Evolutionary conservation across 73 alveolate genomes (phyloP).

Genomic region (Diophrys sp.): DNA sequence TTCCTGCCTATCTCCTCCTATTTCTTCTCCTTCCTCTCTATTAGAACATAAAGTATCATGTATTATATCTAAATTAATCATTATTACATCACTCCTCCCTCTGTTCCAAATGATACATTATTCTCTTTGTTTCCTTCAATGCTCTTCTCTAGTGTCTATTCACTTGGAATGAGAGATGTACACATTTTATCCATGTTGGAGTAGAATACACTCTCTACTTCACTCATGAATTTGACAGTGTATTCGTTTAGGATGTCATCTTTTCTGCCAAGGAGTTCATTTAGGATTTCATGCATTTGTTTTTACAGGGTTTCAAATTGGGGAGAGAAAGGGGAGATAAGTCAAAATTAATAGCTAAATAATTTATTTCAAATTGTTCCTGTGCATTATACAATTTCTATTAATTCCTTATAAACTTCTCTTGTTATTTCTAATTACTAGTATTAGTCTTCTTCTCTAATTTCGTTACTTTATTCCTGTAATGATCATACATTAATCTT

Average conservation of each 20-base stretch:
- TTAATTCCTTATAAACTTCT: background rate
- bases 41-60: too few relatives aligned
- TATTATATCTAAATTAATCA: too few relatives aligned
- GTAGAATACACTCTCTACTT: background rate
- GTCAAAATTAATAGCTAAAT: too few relatives aligned
- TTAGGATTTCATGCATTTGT: background rate
- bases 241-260: background rate
- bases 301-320: background rate
- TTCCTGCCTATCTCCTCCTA: too few relatives aligned
- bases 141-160: too few relatives aligned
- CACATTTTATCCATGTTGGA: background rate
- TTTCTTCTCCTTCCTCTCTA: too few relatives aligned
- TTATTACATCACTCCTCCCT: too few relatives aligned
- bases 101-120: too few relatives aligned
- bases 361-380: background rate
- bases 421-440: background rate
- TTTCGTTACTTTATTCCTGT: background rate
- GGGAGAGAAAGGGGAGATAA: too few relatives aligned
- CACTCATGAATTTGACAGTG: background rate
- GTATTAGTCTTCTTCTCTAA: background rate
- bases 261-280: background rate
- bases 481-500: background rate
- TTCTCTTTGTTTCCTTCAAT: too few relatives aligned
- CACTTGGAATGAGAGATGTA: too few relatives aligned
- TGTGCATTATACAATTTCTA: background rate